phyloP scores from a whole-genome alignment of 2,329 filamentous ascomycete genomes.

The Trichoderma pleuroti region DNA sequence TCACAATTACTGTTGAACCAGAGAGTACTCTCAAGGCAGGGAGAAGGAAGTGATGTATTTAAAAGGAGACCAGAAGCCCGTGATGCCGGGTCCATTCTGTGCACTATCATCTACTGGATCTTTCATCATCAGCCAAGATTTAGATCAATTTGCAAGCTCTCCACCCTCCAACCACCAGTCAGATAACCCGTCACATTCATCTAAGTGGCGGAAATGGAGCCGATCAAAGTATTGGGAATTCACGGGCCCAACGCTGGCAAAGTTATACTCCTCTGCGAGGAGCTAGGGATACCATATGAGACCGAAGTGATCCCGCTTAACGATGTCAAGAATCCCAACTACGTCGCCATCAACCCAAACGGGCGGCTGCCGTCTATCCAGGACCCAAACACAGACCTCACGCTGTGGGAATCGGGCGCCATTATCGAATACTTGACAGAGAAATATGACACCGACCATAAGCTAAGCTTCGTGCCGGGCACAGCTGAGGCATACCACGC shows the following conservation, averaged over 20 bases:
- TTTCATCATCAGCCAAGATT: background rate
- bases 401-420: conserved; percentile 29
- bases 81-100: background rate
- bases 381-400: conserved; percentile 34
- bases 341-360: conserved; percentile 34
- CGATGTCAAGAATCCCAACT: conserved; percentile 28
- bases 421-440: conserved; percentile 33
- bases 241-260: conserved; percentile 33
- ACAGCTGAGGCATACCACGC: conserved; percentile 30
- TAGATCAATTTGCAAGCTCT: background rate
- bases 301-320: conserved; percentile 25
- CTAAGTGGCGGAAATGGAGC: background rate
- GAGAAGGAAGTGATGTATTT: background rate
- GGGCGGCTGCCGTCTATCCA: conserved; percentile 34
- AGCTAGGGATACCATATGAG: conserved; percentile 36
- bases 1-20: background rate
- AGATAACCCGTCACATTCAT: background rate
- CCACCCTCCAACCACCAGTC: background rate
- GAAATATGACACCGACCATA: conserved; percentile 29
- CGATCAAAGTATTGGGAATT: background rate
- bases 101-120: background rate
- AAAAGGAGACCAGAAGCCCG: background rate
- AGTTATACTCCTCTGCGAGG: conserved; percentile 35
- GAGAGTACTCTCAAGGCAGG: background rate
- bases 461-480: conserved; percentile 26